These are phyloP conservation scores for Iris pallida DNA, from an alignment of 116 monocot species.

Conservation along the genomic window DNA sequence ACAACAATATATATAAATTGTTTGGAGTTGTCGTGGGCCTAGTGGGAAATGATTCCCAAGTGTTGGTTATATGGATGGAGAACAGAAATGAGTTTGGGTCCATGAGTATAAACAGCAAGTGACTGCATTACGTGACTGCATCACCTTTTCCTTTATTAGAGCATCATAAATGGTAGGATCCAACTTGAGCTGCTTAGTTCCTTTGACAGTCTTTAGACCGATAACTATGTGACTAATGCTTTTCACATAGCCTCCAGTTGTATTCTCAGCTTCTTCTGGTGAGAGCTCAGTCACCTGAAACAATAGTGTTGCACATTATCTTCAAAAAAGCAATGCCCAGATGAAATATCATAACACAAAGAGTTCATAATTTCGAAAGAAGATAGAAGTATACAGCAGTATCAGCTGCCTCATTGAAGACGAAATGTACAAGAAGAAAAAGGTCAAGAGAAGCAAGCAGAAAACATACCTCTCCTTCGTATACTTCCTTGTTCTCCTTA, in stretches of 20 bases:
- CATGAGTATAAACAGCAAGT: background rate
- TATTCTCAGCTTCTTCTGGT: constrained; percentile 86
- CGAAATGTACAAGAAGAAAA: background rate
- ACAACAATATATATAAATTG: too few species aligned
- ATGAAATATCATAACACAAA: background rate
- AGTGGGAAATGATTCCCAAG: too few species aligned
- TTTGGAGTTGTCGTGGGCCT: too few species aligned
- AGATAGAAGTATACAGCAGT: background rate
- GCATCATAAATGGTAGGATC: constrained; percentile 99
- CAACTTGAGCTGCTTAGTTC: constrained; percentile 87
- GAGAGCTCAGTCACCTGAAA: constrained; percentile 94
- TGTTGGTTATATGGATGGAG: too few species aligned
- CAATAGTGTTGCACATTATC: background rate
- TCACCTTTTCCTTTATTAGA: constrained; percentile 94
- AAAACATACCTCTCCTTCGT: constrained; percentile 84
- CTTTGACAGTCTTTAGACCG: constrained; percentile 93
- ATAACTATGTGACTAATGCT: constrained; percentile 92
- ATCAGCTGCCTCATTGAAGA: background rate
- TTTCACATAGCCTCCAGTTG: constrained; percentile 83
- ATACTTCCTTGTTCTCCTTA: constrained; percentile 98
- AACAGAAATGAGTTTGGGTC: too few species aligned
- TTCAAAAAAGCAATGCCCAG: background rate
- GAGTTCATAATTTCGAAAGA: background rate
- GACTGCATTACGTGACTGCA: background rate
- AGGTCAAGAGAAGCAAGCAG: background rate